Conservation (phyloP, 2,329 filamentous ascomycete genomes). For the Colletotrichum magnum region DNA sequence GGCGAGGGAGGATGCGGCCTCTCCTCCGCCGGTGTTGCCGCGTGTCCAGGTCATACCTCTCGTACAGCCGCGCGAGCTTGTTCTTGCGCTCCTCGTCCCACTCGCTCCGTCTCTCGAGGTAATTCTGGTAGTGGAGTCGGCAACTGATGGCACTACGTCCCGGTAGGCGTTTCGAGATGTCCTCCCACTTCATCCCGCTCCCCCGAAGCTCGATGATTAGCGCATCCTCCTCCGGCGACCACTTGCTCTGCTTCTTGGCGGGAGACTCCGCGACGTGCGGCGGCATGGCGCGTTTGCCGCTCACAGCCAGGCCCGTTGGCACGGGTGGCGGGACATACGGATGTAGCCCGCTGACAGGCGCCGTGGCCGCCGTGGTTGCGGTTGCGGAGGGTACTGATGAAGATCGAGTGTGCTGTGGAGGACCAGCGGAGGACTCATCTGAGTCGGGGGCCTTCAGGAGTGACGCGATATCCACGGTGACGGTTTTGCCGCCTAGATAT, state of each 20-base stretch:
- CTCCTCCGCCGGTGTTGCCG: background rate
- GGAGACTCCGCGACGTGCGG: constrained; percentile 75
- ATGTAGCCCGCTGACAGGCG: constrained; percentile 39
- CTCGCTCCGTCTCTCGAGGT: constrained; percentile 90
- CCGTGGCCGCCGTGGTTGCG: constrained; percentile 43
- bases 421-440: constrained; percentile 74
- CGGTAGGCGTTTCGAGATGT: constrained; percentile 92
- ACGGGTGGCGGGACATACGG: constrained; percentile 45
- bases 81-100: constrained; percentile 99
- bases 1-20: background rate
- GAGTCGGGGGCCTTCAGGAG: constrained; percentile 84
- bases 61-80: constrained; percentile 93
- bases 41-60: constrained; percentile 78
- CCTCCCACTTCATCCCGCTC: constrained; percentile 97
- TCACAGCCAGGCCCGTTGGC: constrained; percentile 50
- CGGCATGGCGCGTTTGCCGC: constrained; percentile 65
- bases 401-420: constrained; percentile 55
- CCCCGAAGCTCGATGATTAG: constrained; percentile 92
- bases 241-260: constrained; percentile 96
- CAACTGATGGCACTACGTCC: constrained; percentile 95
- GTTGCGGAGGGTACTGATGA: constrained; percentile 51
- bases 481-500: constrained; percentile 60
- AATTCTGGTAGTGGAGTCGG: constrained; percentile 96
- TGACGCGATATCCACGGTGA: constrained; percentile 95
- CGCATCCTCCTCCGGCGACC: constrained; percentile 94